Evolutionary conservation across 208 protist species (phyloP).

Genomic region (Acanthamoeba royreba): DNA sequence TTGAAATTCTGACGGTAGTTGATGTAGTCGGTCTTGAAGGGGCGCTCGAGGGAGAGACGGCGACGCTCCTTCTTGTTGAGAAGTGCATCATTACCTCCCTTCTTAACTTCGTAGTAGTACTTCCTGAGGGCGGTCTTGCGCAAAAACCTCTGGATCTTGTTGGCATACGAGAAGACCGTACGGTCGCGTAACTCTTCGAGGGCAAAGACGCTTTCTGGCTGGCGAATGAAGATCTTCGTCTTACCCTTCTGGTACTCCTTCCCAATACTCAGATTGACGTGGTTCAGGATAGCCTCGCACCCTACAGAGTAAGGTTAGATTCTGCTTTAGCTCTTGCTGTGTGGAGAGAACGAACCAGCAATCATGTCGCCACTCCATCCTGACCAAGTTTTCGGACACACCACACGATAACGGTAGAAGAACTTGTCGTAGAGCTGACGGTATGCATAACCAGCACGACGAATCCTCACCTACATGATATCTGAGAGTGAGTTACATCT

Average conservation of each 20-base stretch:
- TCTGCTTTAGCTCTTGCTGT: background rate
- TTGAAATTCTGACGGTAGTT: conserved; percentile 69
- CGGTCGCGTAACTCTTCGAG: conserved; percentile 88
- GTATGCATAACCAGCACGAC: conserved; percentile 91
- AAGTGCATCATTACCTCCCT: conserved; percentile 53
- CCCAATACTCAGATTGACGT: conserved; percentile 54
- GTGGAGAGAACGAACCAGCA: background rate
- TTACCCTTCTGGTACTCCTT: conserved; percentile 73
- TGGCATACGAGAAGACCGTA: conserved; percentile 82
- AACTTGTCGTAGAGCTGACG: conserved; percentile 92
- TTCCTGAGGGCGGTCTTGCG: conserved; percentile 52
- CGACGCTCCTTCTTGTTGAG: conserved; percentile 72
- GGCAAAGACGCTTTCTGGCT: conserved; percentile 86
- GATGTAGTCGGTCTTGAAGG: conserved; percentile 74
- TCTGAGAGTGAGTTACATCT: background rate
- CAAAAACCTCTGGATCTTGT: conserved; percentile 82
- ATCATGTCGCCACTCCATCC: conserved; percentile 25
- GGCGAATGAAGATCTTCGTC: conserved; percentile 93
- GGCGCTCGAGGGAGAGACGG: conserved; percentile 60
- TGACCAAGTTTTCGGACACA: conserved; percentile 64
- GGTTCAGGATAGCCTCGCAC: conserved; percentile 75
- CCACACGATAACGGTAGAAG: conserved; percentile 84
- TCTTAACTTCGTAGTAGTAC: conserved; percentile 62
- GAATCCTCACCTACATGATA: conserved; percentile 90
- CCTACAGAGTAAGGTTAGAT: too few species aligned